Evolutionary conservation across 345 rosid genomes (phyloP), one percentile per base, ranked within the genome.

Genomic region (Boechera retrofracta): DNA sequence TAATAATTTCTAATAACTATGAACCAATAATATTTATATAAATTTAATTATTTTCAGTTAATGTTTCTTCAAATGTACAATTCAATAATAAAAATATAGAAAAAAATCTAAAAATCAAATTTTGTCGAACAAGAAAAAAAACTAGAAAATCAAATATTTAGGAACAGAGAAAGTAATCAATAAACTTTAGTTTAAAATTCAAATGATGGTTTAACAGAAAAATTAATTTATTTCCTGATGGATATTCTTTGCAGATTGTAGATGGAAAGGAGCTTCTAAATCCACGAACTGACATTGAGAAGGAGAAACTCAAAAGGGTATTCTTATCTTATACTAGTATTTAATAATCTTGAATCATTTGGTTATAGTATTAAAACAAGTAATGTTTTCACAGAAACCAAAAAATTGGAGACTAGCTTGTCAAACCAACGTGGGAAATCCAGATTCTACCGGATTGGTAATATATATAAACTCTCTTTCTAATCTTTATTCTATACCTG

Each of bases 371-470:
- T 38, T 44, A 54, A 35, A 45, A 15, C 15, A 21, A 56, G 5
- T 52, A 13, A 9, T 12, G 6, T 61, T 77, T 84, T 52, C 4
- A 67, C 47, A 91, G 98, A 89, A 89, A 81, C 96, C 96, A 6
- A 94, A 87, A 79, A 89, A 86, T 26, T 91, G 89, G 91, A 89
- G 98, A 77, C 84, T 90, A 24, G 98, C 98, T n/a, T 94, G 97
- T 73, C 98, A 94, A 80, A 90, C 94, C 18, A 82, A 79, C 16
- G 98, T 91, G 47, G 97, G 97, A 7, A 75, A 70, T 67, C 88
- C 89, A 69, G 93, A 90, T 47, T 94, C 97, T 13, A 86, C 72
- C 5, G 98, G 98, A 32, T 49, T 87, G 93, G 98, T 90, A 68
- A 64, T 38, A 69, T 32, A 61, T 6, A 42, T 42, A 42, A 41